A percentile compares a stretch with the other conserved stretches of the same genome.
phyloP scores from a whole-genome alignment of 495 filamentous ascomycete species.

The Diplogelasinospora grovesii region DNA sequence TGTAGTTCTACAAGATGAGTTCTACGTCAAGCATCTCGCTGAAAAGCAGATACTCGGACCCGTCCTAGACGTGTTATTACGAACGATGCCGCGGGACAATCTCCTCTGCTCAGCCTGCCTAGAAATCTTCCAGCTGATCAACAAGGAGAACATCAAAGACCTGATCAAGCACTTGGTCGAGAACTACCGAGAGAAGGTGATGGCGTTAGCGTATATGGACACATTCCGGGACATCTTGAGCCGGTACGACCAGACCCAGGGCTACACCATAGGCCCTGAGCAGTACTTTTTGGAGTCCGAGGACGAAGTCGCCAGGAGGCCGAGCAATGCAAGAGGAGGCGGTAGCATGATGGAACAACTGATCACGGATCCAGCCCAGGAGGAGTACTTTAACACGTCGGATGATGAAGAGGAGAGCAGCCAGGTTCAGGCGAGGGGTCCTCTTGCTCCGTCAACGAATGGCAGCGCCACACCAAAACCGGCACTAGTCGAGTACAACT shows the following conservation, averaged over 20 bases:
- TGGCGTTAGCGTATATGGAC: conserved; percentile 75
- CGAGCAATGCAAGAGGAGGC: conserved; percentile 55
- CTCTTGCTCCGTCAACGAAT: conserved; percentile 26
- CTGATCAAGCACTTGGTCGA: conserved; percentile 82
- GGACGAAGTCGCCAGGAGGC: conserved; percentile 43
- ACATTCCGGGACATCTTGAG: conserved; percentile 71
- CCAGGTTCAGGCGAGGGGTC: conserved; percentile 21
- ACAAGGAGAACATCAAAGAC: conserved; percentile 73
- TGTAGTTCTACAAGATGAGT: conserved; percentile 82
- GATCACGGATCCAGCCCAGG: conserved; percentile 70
- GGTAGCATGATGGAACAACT: conserved; percentile 56
- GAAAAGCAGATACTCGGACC: conserved; percentile 79
- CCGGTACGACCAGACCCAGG: conserved; percentile 74
- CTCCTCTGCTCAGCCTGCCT: conserved; percentile 92
- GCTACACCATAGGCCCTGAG: conserved; percentile 56
- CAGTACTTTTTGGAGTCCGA: conserved; percentile 43
- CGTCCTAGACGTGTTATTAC: conserved; percentile 79
- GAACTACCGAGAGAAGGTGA: conserved; percentile 76
- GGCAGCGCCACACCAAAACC: conserved; percentile 56
- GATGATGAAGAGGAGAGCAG: conserved; percentile 76
- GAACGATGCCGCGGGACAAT: conserved; percentile 94
- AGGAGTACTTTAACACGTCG: conserved; percentile 89
- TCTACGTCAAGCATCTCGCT: conserved; percentile 81
- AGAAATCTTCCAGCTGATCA: conserved; percentile 90
- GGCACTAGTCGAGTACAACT: conserved; percentile 85